Percentiles rank a stretch among this genome's conserved stretches.
Evolutionary conservation across 305 asterid species (phyloP).

Genomic region (Fraxinus xanthoxyloides): DNA sequence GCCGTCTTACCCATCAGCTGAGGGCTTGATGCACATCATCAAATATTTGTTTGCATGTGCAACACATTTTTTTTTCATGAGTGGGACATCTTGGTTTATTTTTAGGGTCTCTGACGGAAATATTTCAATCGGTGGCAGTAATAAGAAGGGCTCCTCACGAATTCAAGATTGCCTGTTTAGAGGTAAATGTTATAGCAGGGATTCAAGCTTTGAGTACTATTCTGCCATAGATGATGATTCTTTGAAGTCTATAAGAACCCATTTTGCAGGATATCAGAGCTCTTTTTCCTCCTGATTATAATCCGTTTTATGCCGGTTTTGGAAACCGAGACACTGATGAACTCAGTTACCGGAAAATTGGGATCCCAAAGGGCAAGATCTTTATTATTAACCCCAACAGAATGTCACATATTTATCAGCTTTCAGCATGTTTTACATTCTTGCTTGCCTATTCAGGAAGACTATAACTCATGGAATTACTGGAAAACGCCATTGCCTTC

Average conservation of each 20-base stretch:
- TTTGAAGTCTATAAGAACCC: not conserved
- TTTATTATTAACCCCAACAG: constrained; percentile 87
- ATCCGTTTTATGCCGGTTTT: constrained; percentile 96
- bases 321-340: constrained; percentile 98
- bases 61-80: not conserved
- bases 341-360: constrained; percentile 94
- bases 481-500: constrained; percentile 80
- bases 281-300: constrained; percentile 84
- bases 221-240: not conserved
- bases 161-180: constrained; percentile 98
- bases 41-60: not conserved
- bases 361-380: constrained; percentile 97
- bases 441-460: constrained; percentile 53
- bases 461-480: constrained; percentile 85
- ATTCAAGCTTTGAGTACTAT: not conserved
- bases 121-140: constrained; percentile 47
- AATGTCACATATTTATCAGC: not conserved
- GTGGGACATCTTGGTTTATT: not conserved
- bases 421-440: not conserved
- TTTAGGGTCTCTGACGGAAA: constrained; percentile 24
- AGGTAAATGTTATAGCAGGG: constrained; percentile 44
- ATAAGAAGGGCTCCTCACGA: constrained; percentile 99
- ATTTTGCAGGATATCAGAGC: constrained; percentile 89
- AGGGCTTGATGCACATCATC: not conserved
- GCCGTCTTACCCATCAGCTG: not conserved